Percentiles rank a stretch among this genome's conserved stretches.
These are phyloP conservation scores for Nitzschia sp. DNA, from an alignment of 108 stramenopile genomes.

Conservation along the genomic window DNA sequence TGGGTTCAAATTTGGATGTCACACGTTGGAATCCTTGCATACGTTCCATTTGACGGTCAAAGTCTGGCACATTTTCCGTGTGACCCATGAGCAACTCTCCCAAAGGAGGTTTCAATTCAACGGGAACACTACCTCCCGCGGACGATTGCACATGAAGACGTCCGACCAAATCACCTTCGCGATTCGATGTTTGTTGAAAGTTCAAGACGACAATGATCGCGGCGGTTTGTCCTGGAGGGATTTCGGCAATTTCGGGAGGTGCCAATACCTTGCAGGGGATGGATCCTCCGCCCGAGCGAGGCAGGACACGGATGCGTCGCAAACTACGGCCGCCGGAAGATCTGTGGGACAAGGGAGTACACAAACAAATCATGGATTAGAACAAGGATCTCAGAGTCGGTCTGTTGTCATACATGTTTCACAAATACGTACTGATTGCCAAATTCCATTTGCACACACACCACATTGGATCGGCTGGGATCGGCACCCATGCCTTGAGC, in stretches of 20 bases:
- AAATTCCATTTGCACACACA: slow-evolving; percentile 71
- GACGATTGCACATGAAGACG: slow-evolving; percentile 68
- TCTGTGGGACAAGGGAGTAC: too few relatives aligned
- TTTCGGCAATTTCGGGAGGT: slow-evolving; percentile 69
- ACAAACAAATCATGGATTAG: slow-evolving; percentile 12
- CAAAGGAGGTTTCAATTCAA: slow-evolving; percentile 77
- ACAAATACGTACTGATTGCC: slow-evolving; percentile 64
- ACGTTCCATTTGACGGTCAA: slow-evolving; percentile 46
- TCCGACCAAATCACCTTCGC: slow-evolving; percentile 65
- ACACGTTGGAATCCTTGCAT: slow-evolving; percentile 76
- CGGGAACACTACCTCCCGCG: slow-evolving; percentile 55
- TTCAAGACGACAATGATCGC: slow-evolving; percentile 54
- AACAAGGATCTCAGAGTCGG: background rate
- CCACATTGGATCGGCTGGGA: slow-evolving; percentile 47
- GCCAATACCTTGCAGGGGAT: slow-evolving; percentile 40
- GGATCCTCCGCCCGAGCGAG: slow-evolving; percentile 40
- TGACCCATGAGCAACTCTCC: slow-evolving; percentile 50
- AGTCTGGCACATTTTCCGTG: slow-evolving; percentile 32
- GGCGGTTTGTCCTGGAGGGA: slow-evolving; percentile 49
- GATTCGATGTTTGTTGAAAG: slow-evolving; percentile 63
- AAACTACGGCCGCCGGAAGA: slow-evolving; percentile 51
- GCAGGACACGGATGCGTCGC: slow-evolving; percentile 67
- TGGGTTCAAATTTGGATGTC: slow-evolving; percentile 26
- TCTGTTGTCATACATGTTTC: background rate
- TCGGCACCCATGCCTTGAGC: slow-evolving; percentile 53